A percentile compares a stretch with the other conserved stretches of the same genome.
Conservation (phyloP, 75 land plant species). For the Picea glauca region DNA sequence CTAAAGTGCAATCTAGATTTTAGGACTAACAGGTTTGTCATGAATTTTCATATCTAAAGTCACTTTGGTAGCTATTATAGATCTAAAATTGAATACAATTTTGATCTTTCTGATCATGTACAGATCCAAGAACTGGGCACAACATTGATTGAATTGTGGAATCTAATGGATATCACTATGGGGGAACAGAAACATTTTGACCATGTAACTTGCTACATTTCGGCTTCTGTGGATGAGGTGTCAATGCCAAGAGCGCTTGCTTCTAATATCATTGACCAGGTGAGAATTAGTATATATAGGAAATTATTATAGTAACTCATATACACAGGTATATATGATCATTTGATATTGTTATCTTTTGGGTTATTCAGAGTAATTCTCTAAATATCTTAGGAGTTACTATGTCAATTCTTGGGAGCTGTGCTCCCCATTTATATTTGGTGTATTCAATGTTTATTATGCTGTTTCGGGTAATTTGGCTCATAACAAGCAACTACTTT, state of each 20-base stretch:
- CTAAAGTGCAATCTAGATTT: background rate
- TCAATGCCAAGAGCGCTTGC: constrained; percentile 32
- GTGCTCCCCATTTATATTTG: too few species aligned
- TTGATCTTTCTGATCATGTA: background rate
- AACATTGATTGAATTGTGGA: constrained; percentile 41
- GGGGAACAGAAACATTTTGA: constrained; percentile 42
- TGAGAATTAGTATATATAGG: constrained; percentile 1
- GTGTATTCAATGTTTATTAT: too few species aligned
- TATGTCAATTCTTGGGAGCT: too few species aligned
- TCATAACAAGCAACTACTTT: background rate
- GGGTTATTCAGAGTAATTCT: too few species aligned
- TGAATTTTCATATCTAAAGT: background rate
- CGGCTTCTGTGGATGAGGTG: constrained; percentile 29
- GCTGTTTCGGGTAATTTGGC: too few species aligned
- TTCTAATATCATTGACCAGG: constrained; percentile 41
- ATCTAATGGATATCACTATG: constrained; percentile 41
- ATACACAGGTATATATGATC: too few species aligned
- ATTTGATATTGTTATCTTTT: too few species aligned
- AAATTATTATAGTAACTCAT: too few species aligned
- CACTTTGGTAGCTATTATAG: background rate
- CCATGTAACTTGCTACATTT: constrained; percentile 39
- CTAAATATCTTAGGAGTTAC: background rate
- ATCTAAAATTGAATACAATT: background rate
- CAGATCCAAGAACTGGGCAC: constrained; percentile 46
- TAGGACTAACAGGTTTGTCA: background rate